phyloP scores from a whole-genome alignment of 2,329 filamentous ascomycete species.

The Rhynchosporium graminicola region DNA sequence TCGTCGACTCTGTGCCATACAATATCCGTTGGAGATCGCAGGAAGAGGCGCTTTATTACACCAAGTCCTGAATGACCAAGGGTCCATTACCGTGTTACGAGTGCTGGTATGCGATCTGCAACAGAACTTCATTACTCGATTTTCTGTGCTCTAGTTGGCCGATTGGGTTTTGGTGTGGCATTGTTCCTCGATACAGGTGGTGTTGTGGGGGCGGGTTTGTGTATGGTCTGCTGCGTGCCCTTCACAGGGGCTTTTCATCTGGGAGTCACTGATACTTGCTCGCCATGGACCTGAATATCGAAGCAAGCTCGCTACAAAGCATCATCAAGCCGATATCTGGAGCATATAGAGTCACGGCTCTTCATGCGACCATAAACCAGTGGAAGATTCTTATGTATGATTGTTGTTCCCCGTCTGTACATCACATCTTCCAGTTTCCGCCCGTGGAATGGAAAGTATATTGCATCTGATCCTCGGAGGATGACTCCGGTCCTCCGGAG shows the following conservation, averaged over 20 bases:
- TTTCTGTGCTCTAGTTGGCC: background rate
- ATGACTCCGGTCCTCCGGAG: background rate
- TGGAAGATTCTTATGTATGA: no score
- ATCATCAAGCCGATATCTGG: no score
- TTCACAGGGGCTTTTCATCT: background rate
- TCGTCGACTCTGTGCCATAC: no score
- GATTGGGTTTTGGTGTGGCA: background rate
- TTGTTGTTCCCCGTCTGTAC: background rate
- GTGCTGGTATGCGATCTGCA: conserved; percentile 25
- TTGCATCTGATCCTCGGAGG: background rate
- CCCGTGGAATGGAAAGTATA: background rate
- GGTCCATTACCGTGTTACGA: background rate
- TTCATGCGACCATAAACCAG: no score
- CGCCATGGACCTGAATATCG: background rate
- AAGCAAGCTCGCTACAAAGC: background rate
- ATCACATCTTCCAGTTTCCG: background rate
- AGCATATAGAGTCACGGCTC: no score
- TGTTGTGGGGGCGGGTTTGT: background rate
- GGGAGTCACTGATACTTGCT: background rate
- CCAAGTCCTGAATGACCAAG: background rate
- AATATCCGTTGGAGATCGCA: no score
- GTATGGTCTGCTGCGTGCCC: background rate
- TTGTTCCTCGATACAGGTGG: background rate
- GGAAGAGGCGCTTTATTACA: background rate
- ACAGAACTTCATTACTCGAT: conserved; percentile 19